These are phyloP conservation scores for Neospora caninum DNA, from an alignment of 169 alveolate species.

Conservation along the genomic window DNA sequence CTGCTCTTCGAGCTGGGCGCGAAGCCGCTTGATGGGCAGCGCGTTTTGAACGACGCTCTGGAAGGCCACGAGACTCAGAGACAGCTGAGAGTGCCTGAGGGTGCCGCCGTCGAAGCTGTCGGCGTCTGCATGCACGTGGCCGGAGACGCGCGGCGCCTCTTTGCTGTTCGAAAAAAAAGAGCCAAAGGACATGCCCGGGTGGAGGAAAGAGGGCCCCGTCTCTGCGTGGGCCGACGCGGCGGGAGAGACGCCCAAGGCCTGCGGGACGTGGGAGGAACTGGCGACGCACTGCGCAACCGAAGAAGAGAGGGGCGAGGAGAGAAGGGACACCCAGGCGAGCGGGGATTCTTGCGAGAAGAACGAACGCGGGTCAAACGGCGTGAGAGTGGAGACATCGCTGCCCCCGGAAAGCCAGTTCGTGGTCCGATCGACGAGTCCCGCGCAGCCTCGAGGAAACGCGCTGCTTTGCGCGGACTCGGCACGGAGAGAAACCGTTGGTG, in stretches of 20 bases:
- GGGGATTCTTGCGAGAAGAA: neutral
- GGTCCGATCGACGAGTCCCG: neutral
- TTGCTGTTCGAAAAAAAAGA: neutral
- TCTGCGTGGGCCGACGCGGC: too few relatives aligned
- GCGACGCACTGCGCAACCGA: too few relatives aligned
- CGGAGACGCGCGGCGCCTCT: neutral
- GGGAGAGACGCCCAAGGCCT: too few relatives aligned
- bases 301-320: too few relatives aligned
- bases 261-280: too few relatives aligned
- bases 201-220: too few relatives aligned
- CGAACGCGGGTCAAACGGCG: neutral
- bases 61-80: constrained; percentile 42
- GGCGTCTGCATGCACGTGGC: constrained; percentile 28
- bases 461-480: neutral
- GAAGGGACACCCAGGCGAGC: neutral
- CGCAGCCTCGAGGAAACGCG: neutral
- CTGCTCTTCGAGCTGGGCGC: constrained; percentile 30
- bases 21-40: constrained; percentile 40
- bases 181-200: too few relatives aligned
- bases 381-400: neutral
- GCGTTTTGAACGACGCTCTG: constrained; percentile 6
- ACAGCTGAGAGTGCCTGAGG: constrained; percentile 36
- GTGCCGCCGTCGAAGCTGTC: constrained; percentile 49
- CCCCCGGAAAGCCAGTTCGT: neutral
- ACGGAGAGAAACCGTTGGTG: neutral